These are phyloP conservation scores for Eragrostis tef DNA, from an alignment of 202 grass and related monocot species.

Conservation along the genomic window DNA sequence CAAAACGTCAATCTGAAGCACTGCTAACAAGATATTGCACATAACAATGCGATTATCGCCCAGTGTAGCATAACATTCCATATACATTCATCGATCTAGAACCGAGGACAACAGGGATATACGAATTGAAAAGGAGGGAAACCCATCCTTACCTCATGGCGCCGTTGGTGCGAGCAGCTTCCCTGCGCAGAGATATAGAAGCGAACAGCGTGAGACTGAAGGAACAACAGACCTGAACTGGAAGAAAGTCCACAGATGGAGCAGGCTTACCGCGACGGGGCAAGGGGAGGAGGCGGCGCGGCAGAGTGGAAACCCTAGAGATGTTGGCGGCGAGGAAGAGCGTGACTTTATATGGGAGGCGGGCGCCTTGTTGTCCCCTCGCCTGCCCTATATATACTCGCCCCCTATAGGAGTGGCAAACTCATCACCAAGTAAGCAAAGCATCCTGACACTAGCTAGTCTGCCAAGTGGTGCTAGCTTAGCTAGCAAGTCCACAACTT, in stretches of 20 bases:
- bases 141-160: constrained; percentile 46
- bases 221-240: not conserved
- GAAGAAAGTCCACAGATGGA: not conserved
- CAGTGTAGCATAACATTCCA: not conserved
- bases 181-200: constrained; percentile 18
- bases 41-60: not conserved
- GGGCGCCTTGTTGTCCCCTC: too few species aligned
- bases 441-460: too few species aligned
- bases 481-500: too few species aligned
- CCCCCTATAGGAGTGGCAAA: too few species aligned
- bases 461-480: too few species aligned
- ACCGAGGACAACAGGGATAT: not conserved
- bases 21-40: not conserved
- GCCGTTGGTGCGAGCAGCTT: constrained; percentile 4
- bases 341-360: constrained; percentile 14
- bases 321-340: constrained; percentile 2
- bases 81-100: not conserved
- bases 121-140: not conserved
- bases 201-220: constrained; percentile 2
- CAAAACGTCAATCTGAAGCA: not conserved
- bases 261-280: constrained; percentile 45
- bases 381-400: too few species aligned
- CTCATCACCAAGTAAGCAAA: too few species aligned
- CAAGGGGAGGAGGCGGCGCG: constrained; percentile 21
- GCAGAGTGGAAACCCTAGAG: constrained; percentile 48